phyloP scores from a whole-genome alignment of 257 asterid genomes.

The Scutellaria minor region DNA sequence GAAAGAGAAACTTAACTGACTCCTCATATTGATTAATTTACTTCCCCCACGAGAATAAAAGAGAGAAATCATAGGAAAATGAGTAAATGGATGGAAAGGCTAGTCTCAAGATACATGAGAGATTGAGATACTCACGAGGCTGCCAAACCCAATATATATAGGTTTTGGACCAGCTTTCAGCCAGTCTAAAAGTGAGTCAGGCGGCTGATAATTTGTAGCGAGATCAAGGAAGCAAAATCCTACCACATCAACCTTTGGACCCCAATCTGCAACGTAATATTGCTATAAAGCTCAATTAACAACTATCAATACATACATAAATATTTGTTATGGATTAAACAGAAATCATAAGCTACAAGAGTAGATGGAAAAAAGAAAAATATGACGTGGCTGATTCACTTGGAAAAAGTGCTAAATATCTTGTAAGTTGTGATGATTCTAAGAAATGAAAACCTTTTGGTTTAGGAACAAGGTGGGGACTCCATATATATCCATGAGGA shows the following conservation, averaged over 20 bases:
- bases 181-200: conserved; percentile 84
- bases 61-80: background rate
- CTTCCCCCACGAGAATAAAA: background rate
- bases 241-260: conserved; percentile 91
- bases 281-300: conserved; percentile 35
- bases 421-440: conserved; percentile 45
- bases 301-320: conserved; percentile 23
- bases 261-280: conserved; percentile 85
- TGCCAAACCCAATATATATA: conserved; percentile 82
- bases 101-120: conserved; percentile 12
- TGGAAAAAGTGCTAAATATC: conserved; percentile 3
- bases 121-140: conserved; percentile 67
- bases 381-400: conserved; percentile 12
- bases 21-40: background rate
- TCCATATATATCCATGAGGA: conserved; percentile 97
- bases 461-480: conserved; percentile 98
- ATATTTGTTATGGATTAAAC: conserved; percentile 11
- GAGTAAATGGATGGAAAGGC: background rate
- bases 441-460: conserved; percentile 83
- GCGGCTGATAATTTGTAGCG: conserved; percentile 84
- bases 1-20: conserved; percentile 7
- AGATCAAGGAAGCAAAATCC: conserved; percentile 99
- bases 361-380: background rate
- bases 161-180: conserved; percentile 89
- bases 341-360: conserved; percentile 13